Evolutionary conservation across 129 eudicot species (phyloP).

Genomic region (Helichrysum umbraculigerum): DNA sequence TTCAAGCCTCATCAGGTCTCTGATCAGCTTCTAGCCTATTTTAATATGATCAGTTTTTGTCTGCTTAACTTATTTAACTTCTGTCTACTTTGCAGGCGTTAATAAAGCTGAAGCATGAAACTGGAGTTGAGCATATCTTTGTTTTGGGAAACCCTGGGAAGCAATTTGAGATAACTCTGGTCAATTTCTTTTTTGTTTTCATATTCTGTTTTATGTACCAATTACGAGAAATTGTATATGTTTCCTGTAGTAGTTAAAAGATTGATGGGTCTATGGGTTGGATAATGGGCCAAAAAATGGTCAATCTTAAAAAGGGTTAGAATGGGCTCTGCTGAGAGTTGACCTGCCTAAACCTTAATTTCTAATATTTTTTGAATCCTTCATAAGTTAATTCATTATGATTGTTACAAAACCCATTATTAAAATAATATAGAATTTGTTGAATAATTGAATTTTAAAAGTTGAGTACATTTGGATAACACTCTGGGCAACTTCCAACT

Average conservation of each 20-base stretch:
- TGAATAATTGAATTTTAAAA: neutral
- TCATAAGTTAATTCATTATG: neutral
- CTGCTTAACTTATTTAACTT: conserved; percentile 2
- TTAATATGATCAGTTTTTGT: neutral
- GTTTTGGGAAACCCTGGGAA: conserved; percentile 73
- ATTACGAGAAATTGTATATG: neutral
- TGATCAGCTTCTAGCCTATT: conserved; percentile 15
- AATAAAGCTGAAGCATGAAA: conserved; percentile 75
- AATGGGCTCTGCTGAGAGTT: neutral
- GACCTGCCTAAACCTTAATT: neutral
- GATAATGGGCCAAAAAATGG: neutral
- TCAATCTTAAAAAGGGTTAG: neutral
- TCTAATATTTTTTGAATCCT: neutral
- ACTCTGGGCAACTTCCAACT: neutral
- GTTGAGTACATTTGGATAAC: neutral
- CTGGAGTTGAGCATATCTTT: conserved; percentile 85
- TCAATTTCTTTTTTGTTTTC: conserved; percentile 29
- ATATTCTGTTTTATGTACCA: conserved; percentile 5
- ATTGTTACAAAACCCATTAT: neutral
- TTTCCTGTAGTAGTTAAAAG: neutral
- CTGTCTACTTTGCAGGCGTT: conserved; percentile 59
- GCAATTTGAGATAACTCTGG: conserved; percentile 64
- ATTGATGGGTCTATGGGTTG: neutral
- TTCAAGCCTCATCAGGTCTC: conserved; percentile 94
- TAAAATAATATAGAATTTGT: neutral